Base-by-base conservation (phyloP, 1,284 basidiomycete species). In the Cutaneotrichosporon dermatis region DNA sequence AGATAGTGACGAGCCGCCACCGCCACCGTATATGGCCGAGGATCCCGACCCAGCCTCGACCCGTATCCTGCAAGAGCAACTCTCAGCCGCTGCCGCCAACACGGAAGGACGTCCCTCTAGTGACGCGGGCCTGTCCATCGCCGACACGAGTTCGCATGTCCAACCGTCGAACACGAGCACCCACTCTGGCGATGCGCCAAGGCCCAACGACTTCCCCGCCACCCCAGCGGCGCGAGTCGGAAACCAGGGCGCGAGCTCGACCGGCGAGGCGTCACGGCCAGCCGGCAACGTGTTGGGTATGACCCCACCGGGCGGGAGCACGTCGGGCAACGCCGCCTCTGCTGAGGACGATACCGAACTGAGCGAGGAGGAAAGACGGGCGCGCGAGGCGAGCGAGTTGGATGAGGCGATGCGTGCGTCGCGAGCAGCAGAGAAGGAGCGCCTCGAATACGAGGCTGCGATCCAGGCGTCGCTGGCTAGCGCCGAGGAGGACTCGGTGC, bases 1-100 rank as follows among this genome's bases (percentile, higher is more conserved):
- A 3, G 40, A 54, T 2, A 33, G 41, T 5, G 60, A 59, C 52
- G 75, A 76, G 34, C 61, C 57, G 2, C 72, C 75, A 6, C 75
- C 75, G 1, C 75, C 75, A 12, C 74, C 74, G 4, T 77, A 77
- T 60, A 51, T 69, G 8, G 58, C 64, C 25, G 58, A 68, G 40
- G 75, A 77, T 63, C 74, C 75, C 4, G 74, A 77, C 41, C 75
- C 75, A 2, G 73, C 74, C 16, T 63, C 69, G 8, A 77, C 75
- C 1, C 45, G 69, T 13, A 54, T 68, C 25, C 58, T 76, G 39
- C 67, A 76, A 54, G 69, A 70, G 34, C 59, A 66, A 42, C 59
- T 76, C 6, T 69, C 70, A 7, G 69, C n/a, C 11, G n/a, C 13
- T n/a, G 56, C 58, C 12, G 40, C 48, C n/a, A 50, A 55, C 9